Conservation (phyloP, 1,284 basidiomycete genomes). For the Erythrobasidium hasegawianum region DNA sequence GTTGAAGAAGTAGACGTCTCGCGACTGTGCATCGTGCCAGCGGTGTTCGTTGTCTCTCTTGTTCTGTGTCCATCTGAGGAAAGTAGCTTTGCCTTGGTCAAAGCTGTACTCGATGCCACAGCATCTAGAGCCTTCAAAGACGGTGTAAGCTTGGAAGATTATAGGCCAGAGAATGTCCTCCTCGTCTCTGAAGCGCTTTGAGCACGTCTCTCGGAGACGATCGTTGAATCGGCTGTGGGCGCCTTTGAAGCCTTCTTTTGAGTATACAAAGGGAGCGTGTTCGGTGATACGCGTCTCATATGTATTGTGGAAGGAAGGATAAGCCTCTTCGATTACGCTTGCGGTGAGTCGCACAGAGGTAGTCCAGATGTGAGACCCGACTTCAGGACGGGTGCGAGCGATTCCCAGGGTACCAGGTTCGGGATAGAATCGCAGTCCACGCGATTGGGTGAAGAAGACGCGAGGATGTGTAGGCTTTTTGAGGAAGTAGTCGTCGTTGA, state of each 20-base stretch:
- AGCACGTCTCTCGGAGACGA: constrained; percentile 9
- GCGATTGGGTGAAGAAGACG: constrained; percentile 12
- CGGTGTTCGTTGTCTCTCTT: background rate
- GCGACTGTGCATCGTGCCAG: background rate
- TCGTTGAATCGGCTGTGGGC: constrained; percentile 21
- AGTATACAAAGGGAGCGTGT: constrained; percentile 28
- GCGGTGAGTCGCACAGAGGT: constrained; percentile 18
- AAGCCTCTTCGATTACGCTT: constrained; percentile 5
- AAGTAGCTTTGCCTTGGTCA: too few relatives aligned
- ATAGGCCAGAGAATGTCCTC: constrained; percentile 22
- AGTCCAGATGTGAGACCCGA: constrained; percentile 4
- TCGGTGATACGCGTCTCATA: background rate
- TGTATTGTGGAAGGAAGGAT: background rate
- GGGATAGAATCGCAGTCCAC: constrained; percentile 2
- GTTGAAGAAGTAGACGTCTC: background rate
- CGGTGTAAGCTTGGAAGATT: constrained; percentile 15
- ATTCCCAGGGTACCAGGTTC: constrained; percentile 12
- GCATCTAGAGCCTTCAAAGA: constrained; percentile 24
- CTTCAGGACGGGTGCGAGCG: constrained; percentile 7
- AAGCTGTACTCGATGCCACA: constrained; percentile 12
- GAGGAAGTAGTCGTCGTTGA: constrained; percentile 32
- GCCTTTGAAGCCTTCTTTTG: constrained; percentile 22
- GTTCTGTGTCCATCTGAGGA: too few relatives aligned
- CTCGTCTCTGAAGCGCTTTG: constrained; percentile 2
- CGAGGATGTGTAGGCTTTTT: constrained; percentile 9